These are phyloP conservation scores for Striga asiatica DNA, from an alignment of 257 asterid species.

Conservation along the genomic window DNA sequence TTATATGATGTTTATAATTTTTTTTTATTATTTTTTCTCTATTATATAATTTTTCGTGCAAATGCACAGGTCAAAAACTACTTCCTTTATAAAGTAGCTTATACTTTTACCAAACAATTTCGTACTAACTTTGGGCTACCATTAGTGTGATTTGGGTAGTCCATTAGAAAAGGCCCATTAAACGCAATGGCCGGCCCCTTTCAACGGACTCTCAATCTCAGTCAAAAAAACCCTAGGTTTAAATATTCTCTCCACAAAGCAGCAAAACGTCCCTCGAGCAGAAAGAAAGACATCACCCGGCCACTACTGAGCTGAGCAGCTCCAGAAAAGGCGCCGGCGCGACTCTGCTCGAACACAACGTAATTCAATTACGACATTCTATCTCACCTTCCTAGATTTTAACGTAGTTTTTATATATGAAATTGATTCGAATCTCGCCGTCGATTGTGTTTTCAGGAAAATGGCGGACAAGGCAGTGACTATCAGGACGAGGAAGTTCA, in stretches of 20 bases:
- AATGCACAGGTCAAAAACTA: no score
- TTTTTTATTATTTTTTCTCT: no score
- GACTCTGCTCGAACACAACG: conserved; percentile 13
- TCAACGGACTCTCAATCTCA: not conserved
- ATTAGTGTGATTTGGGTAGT: no score
- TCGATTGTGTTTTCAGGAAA: conserved; percentile 13
- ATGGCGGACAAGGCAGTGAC: conserved; percentile 74
- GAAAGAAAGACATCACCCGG: not conserved
- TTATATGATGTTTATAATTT: no score
- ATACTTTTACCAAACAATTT: no score
- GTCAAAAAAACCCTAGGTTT: conserved; percentile 19
- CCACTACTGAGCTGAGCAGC: conserved; percentile 9
- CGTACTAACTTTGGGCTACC: no score
- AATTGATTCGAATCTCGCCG: conserved; percentile 1
- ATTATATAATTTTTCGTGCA: no score
- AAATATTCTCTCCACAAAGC: not conserved
- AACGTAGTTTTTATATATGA: not conserved
- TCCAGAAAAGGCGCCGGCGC: conserved; percentile 14
- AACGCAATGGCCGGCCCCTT: not conserved
- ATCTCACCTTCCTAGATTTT: not conserved
- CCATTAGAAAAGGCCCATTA: not conserved
- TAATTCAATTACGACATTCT: not conserved
- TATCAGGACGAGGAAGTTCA: conserved; percentile 56
- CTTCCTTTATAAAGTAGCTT: no score
- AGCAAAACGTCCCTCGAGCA: conserved; percentile 10